Evolutionary conservation across 768 basidiomycete species (phyloP).

Genomic region (Pulveroboletus sp.): DNA sequence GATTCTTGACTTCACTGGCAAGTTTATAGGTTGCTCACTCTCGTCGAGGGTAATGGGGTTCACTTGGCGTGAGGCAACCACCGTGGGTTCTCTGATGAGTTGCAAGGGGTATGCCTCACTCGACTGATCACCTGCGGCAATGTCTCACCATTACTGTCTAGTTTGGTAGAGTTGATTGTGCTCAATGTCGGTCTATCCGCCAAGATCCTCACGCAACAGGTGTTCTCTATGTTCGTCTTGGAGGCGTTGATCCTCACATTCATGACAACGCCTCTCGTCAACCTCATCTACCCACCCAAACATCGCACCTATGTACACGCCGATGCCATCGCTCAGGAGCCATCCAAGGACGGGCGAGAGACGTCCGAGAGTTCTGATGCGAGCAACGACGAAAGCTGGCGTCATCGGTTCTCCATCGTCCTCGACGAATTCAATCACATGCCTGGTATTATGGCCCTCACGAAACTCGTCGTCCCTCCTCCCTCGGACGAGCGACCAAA

Average conservation of each 20-base stretch:
- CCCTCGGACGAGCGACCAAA: slow-evolving; percentile 6
- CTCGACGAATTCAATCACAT: slow-evolving; percentile 89
- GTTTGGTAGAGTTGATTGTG: slow-evolving; percentile 91
- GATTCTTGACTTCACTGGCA: slow-evolving; percentile 76
- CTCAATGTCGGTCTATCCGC: slow-evolving; percentile 90
- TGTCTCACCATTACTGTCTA: slow-evolving; percentile 28
- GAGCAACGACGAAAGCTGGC: slow-evolving; percentile 14
- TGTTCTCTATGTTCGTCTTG: slow-evolving; percentile 96
- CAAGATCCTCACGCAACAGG: slow-evolving; percentile 68
- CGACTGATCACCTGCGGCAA: neutral
- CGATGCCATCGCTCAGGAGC: neutral
- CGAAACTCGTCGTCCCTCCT: slow-evolving; percentile 67
- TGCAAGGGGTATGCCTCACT: slow-evolving; percentile 77
- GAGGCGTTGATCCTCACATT: slow-evolving; percentile 82
- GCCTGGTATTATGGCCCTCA: slow-evolving; percentile 85
- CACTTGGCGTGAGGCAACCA: slow-evolving; percentile 73
- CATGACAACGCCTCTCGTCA: slow-evolving; percentile 81
- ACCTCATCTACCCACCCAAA: slow-evolving; percentile 63
- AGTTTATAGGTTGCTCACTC: slow-evolving; percentile 80
- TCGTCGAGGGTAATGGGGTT: slow-evolving; percentile 73
- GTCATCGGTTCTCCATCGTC: slow-evolving; percentile 71
- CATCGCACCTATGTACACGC: slow-evolving; percentile 47
- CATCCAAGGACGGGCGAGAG: neutral
- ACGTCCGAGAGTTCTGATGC: neutral
- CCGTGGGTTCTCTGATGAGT: slow-evolving; percentile 92